Base-by-base conservation (phyloP, 208 protist genomes). In the Naegleria fowleri region DNA sequence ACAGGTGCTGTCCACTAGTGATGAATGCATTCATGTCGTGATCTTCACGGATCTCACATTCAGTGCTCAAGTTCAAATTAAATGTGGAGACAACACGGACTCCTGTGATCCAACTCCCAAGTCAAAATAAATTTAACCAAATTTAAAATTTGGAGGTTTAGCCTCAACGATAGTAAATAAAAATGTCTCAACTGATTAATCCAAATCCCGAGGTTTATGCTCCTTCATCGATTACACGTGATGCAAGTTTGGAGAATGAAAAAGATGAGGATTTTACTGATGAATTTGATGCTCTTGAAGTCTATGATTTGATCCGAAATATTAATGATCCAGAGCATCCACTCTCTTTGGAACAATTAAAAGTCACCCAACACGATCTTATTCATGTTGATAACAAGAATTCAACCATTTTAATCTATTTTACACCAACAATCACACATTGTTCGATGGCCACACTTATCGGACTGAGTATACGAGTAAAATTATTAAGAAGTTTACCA, bases 261-360 rank as follows among this genome's bases (percentile, higher is more conserved):
- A 29, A 59, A 2, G 22, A 67, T 89, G 33, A 67, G 15, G 41
- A 67, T 5, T 13, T 19, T 29, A 67, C 36, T 19, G 55, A 79
- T 7, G 87, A 90, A 41, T 38, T 79, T 79, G 55, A 79, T n/a
- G 19, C 48, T 36, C 33, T 90, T 4, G 38, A 79, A 51, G 39
- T 99, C 16, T 99, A 97, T 84, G 97, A 99, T 87, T 93, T 99
- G 38, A 97, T 99, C 36, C 95, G 98, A 48, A 90, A 94, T 88
- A 99, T 99, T 76, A 97, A 97, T 38, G 99, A 99, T 92, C 99
- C 99, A 0, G 98, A 99, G 94, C 98, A 99, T 92, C 99, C 99
- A 19, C 95, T 98, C 58, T 98, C 98, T 38, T 95, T 99, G 13
- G 98, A 99, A 94, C 97, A 99, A 95, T 95, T 99, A n/a, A 94